These are phyloP conservation scores for Phialophora verrucosa DNA, from an alignment of 2,329 filamentous ascomycete genomes.

Conservation along the genomic window DNA sequence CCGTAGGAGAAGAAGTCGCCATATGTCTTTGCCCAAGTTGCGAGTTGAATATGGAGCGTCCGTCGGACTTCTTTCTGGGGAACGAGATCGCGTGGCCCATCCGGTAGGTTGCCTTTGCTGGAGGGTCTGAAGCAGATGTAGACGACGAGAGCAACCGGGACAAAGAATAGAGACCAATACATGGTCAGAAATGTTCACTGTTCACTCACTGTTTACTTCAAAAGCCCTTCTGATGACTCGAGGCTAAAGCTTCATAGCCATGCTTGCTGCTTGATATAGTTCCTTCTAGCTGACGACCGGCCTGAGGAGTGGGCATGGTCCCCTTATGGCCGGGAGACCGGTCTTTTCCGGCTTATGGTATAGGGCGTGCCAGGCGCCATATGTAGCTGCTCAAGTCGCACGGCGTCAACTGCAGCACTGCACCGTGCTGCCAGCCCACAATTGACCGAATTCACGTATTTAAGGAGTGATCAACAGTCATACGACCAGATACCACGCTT, in stretches of 20 bases:
- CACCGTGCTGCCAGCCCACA: background rate
- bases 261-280: too few relatives aligned
- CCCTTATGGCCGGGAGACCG: background rate
- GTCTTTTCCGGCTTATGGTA: background rate
- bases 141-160: slow-evolving; percentile 1
- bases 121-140: slow-evolving; percentile 8
- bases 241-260: background rate
- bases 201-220: too few relatives aligned
- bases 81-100: slow-evolving; percentile 2
- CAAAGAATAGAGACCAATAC: slow-evolving; percentile 10
- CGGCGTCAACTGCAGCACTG: too few relatives aligned
- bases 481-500: background rate
- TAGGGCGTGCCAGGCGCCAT: background rate
- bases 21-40: slow-evolving; percentile 13
- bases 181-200: background rate
- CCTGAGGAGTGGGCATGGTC: background rate
- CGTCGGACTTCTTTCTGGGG: background rate
- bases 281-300: too few relatives aligned
- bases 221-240: background rate
- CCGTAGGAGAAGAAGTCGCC: slow-evolving; percentile 23
- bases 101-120: slow-evolving; percentile 5
- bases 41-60: slow-evolving; percentile 10
- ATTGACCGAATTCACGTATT: background rate
- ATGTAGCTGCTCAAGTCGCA: too few relatives aligned
- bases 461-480: background rate